Evolutionary conservation across 345 rosid species (phyloP), one percentile per base, ranked within the genome.

Genomic region (Viola odorata): DNA sequence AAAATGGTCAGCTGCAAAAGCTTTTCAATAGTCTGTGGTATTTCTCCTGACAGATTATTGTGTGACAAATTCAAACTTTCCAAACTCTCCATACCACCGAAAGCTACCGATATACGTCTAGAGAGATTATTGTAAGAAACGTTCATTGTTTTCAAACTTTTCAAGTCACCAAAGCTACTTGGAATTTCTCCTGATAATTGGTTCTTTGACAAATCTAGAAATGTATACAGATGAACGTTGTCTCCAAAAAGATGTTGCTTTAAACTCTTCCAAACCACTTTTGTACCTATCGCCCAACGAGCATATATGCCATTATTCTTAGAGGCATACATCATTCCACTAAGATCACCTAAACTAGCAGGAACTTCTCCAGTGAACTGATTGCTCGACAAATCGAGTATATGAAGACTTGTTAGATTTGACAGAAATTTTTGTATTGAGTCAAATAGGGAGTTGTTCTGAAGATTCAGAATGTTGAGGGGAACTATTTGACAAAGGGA

Each of bases 201-300:
- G 58, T 78, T 81, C 23, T 61, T 78, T 62, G 81, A 78, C 50
- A 81, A 41, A 41, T 78, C 85, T 39, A 81, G 45, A 11, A 81
- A 49, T 0, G 77, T 65, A 55, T 73, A 81, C 9, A 66, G 38
- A 11, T 11, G 53, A 0, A 62, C 49, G 8, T 67, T 64, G 39
- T 11, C 41, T 17, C 37, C 37, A 12, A 50, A 23, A 51, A 82
- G 61, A n/a, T 54, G 72, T 69, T 17, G 75, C 50, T 66, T 74
- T n/a, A 64, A 63, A 0, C 55, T 67, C 60, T 79, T 82, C 83
- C 81, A 74, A 49, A 54, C 61, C 9, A 76, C 72, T 4, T 54
- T 55, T 37, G 75, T 67, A 11, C 57, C 8, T 16, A 6, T 5
- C 5, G 17, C 0, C 7, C 17, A 9, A 9, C 7, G 0, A 14